phyloP scores from a whole-genome alignment of 495 filamentous ascomycete species.

The Margaritispora aquatica region DNA sequence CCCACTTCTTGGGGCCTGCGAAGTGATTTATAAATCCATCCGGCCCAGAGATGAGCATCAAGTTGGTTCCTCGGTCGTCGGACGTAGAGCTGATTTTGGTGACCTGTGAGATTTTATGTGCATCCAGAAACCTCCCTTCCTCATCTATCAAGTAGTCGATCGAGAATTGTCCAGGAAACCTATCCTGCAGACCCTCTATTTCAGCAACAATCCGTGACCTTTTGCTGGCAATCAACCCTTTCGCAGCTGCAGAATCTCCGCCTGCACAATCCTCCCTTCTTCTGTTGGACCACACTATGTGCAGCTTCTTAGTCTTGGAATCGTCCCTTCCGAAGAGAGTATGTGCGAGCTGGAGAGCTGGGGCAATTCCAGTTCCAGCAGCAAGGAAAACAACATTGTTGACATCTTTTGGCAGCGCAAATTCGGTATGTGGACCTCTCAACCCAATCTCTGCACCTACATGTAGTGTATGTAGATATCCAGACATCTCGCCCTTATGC shows the following conservation, averaged over 20 bases:
- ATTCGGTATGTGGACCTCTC: slow-evolving; percentile 72
- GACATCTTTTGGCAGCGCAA: slow-evolving; percentile 42
- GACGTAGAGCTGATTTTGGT: slow-evolving; percentile 23
- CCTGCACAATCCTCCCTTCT: slow-evolving; percentile 52
- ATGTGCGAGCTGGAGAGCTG: slow-evolving; percentile 73
- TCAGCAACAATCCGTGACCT: slow-evolving; percentile 45
- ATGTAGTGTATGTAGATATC: slow-evolving; percentile 49
- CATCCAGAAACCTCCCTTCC: slow-evolving; percentile 56
- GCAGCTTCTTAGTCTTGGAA: slow-evolving; percentile 32
- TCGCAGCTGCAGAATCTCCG: slow-evolving; percentile 26
- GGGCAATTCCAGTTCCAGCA: slow-evolving; percentile 89
- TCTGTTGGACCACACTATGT: slow-evolving; percentile 66
- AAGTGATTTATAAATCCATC: slow-evolving; percentile 80
- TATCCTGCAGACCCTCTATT: slow-evolving; percentile 50
- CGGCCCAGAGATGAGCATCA: slow-evolving; percentile 79
- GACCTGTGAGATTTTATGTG: slow-evolving; percentile 35
- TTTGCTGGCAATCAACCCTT: slow-evolving; percentile 9
- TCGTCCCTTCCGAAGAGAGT: slow-evolving; percentile 39
- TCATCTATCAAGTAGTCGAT: slow-evolving; percentile 78
- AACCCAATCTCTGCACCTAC: slow-evolving; percentile 60
- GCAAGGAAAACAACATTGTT: slow-evolving; percentile 70
- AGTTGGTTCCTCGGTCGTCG: slow-evolving; percentile 27
- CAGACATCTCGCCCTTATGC: slow-evolving; percentile 47
- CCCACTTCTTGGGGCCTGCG: slow-evolving; percentile 72
- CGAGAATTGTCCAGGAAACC: slow-evolving; percentile 47